Conservation (phyloP, 2,329 filamentous ascomycete species). For the Neopestalotiopsis rosae region DNA sequence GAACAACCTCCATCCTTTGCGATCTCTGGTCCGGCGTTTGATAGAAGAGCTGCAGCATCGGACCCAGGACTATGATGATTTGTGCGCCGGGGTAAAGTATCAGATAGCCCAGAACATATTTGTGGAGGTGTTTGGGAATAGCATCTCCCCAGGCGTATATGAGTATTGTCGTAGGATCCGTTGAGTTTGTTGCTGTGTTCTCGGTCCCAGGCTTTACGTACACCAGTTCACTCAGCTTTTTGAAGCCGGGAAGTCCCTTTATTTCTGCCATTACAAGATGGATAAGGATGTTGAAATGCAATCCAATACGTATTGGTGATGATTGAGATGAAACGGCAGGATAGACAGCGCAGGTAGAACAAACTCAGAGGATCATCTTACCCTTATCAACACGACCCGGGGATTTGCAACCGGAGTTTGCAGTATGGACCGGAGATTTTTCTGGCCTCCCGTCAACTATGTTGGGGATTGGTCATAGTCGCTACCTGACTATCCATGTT, state of each 20-base stretch:
- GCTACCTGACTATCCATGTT: not conserved
- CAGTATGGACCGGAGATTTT: not conserved
- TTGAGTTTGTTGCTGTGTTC: not conserved
- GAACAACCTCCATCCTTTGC: conserved; percentile 49
- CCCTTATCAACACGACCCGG: conserved; percentile 4
- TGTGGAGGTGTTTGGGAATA: conserved; percentile 57
- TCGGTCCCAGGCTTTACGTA: conserved; percentile 20
- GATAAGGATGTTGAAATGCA: not conserved
- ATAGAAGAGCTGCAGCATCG: conserved; percentile 52
- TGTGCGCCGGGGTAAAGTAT: conserved; percentile 54
- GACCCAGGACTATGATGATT: conserved; percentile 57
- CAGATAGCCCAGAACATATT: conserved; percentile 59
- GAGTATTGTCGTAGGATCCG: conserved; percentile 52
- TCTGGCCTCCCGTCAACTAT: not conserved
- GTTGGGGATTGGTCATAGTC: not conserved
- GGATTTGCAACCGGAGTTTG: conserved; percentile 2
- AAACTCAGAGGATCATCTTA: not conserved
- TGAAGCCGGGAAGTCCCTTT: conserved; percentile 13
- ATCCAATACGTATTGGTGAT: not conserved
- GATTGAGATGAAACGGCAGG: not conserved
- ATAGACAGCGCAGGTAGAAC: not conserved
- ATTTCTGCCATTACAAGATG: not conserved
- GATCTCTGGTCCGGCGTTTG: conserved; percentile 49
- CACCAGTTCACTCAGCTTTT: conserved; percentile 10
- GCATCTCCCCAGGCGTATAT: conserved; percentile 66